Base-by-base conservation (phyloP, 768 basidiomycete species). In the Boletus subparvulus region DNA sequence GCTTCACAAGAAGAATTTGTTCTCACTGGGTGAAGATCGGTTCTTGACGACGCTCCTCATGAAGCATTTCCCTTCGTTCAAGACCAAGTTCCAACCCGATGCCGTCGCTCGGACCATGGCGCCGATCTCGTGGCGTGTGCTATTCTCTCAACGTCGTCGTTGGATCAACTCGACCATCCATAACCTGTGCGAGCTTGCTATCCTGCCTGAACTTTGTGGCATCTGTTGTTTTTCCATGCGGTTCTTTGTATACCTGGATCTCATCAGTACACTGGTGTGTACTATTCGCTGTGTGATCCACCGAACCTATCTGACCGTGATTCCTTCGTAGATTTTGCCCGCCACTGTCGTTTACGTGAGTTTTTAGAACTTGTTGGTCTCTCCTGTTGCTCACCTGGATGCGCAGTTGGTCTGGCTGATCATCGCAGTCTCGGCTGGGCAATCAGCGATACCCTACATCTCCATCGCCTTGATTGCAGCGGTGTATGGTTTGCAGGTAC, bases 81-180 rank as follows among this genome's bases (percentile, higher is more conserved):
- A 83, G 71, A 86, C 84, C 52, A 87, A 87, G 70, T 87, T 87
- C 68, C 83, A 82, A 14, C 80, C 79, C 0, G 84, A 86, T 61
- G 85, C 86, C 0, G 67, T 82, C 36, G 81, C 86, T 3, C 80
- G 80, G 62, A 87, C 85, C 6, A 77, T 83, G 55, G 85, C 85
- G 3, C 86, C 85, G 0, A 85, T 86, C 65, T 78, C 79, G 3
- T 84, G 80, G 75, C 74, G 78, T 13, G 80, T 87, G 12, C 62
- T 87, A 56, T 77, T 87, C 21, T 86, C 85, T 39, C 85, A 87
- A 61, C 80, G 85, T 65, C 80, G 86, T 71, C 80, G 86, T 47
- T 87, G 86, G 85, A 87, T 87, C 72, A 87, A 87, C 68, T 87
- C 86, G 43, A 87, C 85, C 12, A 73, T 87, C 26, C 85, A 87